Conservation (phyloP, 768 basidiomycete genomes). For the Suillus subalutaceus region DNA sequence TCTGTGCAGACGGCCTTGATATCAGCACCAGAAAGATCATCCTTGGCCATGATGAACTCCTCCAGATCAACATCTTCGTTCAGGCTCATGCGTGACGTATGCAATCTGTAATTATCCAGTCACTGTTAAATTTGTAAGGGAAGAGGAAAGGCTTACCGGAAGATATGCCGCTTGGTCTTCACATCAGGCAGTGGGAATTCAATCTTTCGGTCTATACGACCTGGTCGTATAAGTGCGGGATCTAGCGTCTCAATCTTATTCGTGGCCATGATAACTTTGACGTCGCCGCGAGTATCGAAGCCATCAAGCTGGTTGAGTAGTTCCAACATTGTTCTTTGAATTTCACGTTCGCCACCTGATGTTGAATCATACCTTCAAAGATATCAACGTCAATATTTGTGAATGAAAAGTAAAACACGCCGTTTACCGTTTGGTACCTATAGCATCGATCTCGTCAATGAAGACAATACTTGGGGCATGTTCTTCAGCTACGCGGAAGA, state of each 20-base stretch:
- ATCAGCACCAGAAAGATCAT: slow-evolving; percentile 95
- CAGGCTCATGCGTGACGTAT: slow-evolving; percentile 95
- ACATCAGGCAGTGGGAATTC: slow-evolving; percentile 97
- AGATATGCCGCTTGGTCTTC: slow-evolving; percentile 99
- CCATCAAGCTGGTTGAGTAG: slow-evolving; percentile 98
- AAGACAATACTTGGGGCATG: slow-evolving; percentile 99
- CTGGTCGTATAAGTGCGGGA: slow-evolving; percentile 96
- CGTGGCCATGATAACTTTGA: slow-evolving; percentile 99
- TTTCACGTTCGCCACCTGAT: slow-evolving; percentile 98
- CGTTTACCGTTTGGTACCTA: slow-evolving; percentile 91
- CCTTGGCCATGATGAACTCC: slow-evolving; percentile 94
- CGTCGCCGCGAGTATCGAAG: slow-evolving; percentile 99
- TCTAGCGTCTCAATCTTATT: slow-evolving; percentile 97
- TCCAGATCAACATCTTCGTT: slow-evolving; percentile 89
- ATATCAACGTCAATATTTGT: slow-evolving; percentile 10
- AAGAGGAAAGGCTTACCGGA: slow-evolving; percentile 57
- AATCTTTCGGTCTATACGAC: slow-evolving; percentile 98
- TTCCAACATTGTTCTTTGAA: slow-evolving; percentile 99
- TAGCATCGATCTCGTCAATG: slow-evolving; percentile 98
- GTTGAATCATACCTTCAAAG: slow-evolving; percentile 89
- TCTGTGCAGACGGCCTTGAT: slow-evolving; percentile 99
- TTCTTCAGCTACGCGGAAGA: slow-evolving; percentile 97
- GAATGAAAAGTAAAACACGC: slow-evolving; percentile 2
- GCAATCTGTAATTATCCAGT: slow-evolving; percentile 53
- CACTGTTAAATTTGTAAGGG: neutral